Evolutionary conservation across 2,329 filamentous ascomycete genomes (phyloP).

Genomic region (Fusarium coffeatum): DNA sequence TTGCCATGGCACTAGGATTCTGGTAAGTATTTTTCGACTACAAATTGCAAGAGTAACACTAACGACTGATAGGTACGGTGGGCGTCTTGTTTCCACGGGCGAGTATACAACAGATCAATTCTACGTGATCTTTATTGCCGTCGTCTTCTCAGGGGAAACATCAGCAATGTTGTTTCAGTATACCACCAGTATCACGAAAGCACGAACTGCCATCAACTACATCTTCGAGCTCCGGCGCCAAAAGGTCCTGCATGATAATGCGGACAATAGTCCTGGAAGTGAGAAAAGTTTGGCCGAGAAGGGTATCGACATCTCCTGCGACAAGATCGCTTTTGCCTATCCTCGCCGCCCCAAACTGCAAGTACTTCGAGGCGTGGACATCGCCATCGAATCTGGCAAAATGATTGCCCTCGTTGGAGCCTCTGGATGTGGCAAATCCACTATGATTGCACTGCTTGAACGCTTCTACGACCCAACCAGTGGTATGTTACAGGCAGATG

Average conservation of each 20-base stretch:
- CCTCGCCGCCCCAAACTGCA: slow-evolving; percentile 55
- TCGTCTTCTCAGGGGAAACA: slow-evolving; percentile 60
- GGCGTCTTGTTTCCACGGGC: slow-evolving; percentile 54
- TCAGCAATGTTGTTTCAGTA: slow-evolving; percentile 59
- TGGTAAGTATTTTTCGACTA: slow-evolving; percentile 46
- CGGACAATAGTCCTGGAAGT: slow-evolving; percentile 32
- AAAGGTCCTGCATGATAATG: slow-evolving; percentile 48
- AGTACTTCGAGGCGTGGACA: slow-evolving; percentile 55
- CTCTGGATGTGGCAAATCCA: slow-evolving; percentile 70
- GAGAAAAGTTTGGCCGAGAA: slow-evolving; percentile 31
- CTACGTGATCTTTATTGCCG: slow-evolving; percentile 63
- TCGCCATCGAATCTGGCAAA: slow-evolving; percentile 57
- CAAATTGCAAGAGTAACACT: not conserved
- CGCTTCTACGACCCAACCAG: slow-evolving; percentile 56
- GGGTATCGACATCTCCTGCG: slow-evolving; percentile 58
- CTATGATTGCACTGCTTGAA: slow-evolving; percentile 65
- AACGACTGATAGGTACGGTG: slow-evolving; percentile 50
- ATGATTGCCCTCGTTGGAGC: slow-evolving; percentile 68
- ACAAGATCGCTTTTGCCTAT: slow-evolving; percentile 68
- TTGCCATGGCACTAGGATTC: slow-evolving; percentile 55
- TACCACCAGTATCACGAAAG: slow-evolving; percentile 64
- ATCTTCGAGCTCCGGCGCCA: slow-evolving; percentile 56
- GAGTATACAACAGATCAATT: slow-evolving; percentile 62
- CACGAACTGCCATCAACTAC: slow-evolving; percentile 60
- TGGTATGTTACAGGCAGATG: slow-evolving; percentile 48